Conservation (phyloP, 768 basidiomycete genomes). For the Mycena rebaudengoi region DNA sequence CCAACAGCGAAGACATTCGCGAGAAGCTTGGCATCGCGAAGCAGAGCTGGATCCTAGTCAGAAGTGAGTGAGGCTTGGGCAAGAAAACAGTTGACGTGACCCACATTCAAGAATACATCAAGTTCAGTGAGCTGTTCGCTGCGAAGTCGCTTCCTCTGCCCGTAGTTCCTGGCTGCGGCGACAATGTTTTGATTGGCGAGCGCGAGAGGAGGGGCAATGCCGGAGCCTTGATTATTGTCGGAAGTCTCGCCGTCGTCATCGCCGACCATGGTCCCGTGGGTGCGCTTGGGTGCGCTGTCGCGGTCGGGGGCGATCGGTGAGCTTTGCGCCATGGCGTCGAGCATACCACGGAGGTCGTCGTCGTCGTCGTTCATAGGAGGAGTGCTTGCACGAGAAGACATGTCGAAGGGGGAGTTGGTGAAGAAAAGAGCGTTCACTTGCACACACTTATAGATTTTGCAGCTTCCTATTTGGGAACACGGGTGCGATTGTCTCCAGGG, state of each 20-base stretch:
- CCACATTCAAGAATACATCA: not conserved
- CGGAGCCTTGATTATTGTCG: no score
- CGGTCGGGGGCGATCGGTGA: not conserved
- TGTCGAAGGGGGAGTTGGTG: not conserved
- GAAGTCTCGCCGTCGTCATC: not conserved
- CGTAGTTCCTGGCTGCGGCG: not conserved
- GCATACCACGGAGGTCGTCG: not conserved
- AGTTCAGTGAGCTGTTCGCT: not conserved
- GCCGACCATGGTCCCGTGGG: not conserved
- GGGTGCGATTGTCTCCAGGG: not conserved
- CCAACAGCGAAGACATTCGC: not conserved
- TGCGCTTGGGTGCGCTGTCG: not conserved
- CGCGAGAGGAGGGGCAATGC: no score
- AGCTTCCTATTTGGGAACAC: not conserved
- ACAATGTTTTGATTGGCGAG: not conserved
- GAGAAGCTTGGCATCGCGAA: not conserved
- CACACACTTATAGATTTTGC: not conserved
- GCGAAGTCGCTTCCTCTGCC: not conserved
- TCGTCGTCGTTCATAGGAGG: no score
- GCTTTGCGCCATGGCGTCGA: not conserved
- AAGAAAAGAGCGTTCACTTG: not conserved
- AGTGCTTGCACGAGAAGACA: not conserved
- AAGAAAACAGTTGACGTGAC: not conserved
- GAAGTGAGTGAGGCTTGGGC: not conserved
- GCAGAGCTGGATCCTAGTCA: not conserved